These are phyloP conservation scores for Amaranthus cruentus DNA, from an alignment of 148 eudicot genomes.

Conservation along the genomic window DNA sequence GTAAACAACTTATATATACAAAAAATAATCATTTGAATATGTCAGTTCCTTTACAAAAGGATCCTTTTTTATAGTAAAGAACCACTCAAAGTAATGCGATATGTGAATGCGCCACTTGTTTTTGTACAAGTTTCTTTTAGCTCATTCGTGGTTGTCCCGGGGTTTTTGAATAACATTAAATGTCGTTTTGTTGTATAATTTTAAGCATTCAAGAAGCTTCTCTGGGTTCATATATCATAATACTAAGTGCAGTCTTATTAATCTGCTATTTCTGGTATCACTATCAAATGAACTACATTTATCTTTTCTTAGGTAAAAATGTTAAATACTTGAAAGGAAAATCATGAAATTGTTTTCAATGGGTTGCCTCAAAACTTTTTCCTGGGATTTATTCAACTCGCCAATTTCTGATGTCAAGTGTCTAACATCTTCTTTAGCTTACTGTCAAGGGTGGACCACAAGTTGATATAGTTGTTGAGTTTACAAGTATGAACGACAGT, in stretches of 20 bases:
- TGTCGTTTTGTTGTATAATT: no score
- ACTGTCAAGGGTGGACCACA: constrained; percentile 77
- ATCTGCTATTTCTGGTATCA: not conserved
- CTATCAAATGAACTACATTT: not conserved
- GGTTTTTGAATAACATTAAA: no score
- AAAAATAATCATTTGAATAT: no score
- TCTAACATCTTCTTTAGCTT: constrained; percentile 37
- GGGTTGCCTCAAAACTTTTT: not conserved
- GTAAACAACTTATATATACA: no score
- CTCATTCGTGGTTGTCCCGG: no score
- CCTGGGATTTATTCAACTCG: not conserved
- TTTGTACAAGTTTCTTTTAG: no score
- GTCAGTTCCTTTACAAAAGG: no score
- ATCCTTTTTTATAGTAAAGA: no score
- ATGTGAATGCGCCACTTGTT: no score
- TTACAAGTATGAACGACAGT: constrained; percentile 47
- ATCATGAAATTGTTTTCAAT: not conserved
- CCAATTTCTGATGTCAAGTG: not conserved
- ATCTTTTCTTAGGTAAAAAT: not conserved
- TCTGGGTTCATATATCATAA: not conserved
- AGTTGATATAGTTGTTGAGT: constrained; percentile 53
- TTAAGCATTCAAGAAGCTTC: not conserved
- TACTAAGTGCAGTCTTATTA: not conserved
- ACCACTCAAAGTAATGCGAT: no score
- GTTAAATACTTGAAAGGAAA: no score